Base-by-base conservation (phyloP, 2,329 filamentous ascomycete species). In the Ceratocystis diversiconidia region DNA sequence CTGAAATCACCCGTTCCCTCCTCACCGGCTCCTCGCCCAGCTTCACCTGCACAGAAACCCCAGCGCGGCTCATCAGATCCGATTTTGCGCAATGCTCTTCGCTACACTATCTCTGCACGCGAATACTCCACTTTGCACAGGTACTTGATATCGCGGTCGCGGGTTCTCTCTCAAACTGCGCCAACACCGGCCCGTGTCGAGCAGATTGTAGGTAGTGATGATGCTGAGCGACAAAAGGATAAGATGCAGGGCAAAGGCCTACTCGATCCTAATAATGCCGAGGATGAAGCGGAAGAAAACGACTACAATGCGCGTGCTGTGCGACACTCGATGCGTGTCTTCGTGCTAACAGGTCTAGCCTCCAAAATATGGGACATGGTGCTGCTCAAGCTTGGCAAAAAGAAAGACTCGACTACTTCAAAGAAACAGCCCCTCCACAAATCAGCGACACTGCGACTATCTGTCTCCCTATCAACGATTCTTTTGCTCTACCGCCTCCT, bases 401-500 rank as follows among this genome's bases (percentile, higher is more conserved):
- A 76, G 60, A 75, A 76, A 68, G 76, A 78, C 78, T 65, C 71
- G 1, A 69, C 69, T 66, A 69, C n/a, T 63, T 55, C 71, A 65
- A 73, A 80, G 70, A 83, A 81, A 70, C 76, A 80, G 52, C 79
- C 82, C 0, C 76, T 85, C 17, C 80, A 83, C 76, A 83, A 81
- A 68, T 90, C 86, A 0, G 80, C 86, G 0, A 87, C 88, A 28
- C 78, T 94, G 62, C 84, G 91, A 65, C 80, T 96, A 8, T 92
- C 91, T 0, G 79, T 92, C 7, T 94, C 90, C 0, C 80, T 96
- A 15, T 92, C 91, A 17, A 82, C 89, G 2, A 90, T 96, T 69
- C 81, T 97, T 22, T 84, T 97, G 55, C 84, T 95, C 68, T 94
- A 99, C 74, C 85, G 94, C 36, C 80, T 96, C 0, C 84, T 97